Percentiles rank a stretch among this genome's conserved stretches.
phyloP scores from a whole-genome alignment of 768 basidiomycete genomes.

The Leucogyrophana mollusca region DNA sequence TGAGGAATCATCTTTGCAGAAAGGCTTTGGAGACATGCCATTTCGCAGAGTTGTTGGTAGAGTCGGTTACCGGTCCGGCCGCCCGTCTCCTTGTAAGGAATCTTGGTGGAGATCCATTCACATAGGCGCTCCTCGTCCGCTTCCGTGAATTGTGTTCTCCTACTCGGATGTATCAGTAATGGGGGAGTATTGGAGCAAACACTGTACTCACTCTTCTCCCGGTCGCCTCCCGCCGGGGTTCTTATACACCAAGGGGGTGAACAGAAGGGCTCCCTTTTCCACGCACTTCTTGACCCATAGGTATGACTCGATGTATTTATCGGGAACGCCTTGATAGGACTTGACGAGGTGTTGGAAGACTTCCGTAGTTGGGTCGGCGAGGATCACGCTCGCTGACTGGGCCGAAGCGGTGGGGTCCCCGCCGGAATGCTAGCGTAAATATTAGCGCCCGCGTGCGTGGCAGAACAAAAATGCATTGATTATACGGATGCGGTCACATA shows the following conservation, averaged over 20 bases:
- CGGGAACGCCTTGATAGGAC: slow-evolving; percentile 63
- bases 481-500: slow-evolving; percentile 25
- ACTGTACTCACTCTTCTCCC: slow-evolving; percentile 70
- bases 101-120: slow-evolving; percentile 78
- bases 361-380: slow-evolving; percentile 79
- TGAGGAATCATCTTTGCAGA: neutral
- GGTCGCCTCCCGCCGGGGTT: slow-evolving; percentile 80
- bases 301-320: slow-evolving; percentile 79
- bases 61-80: slow-evolving; percentile 81
- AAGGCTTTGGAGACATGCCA: slow-evolving; percentile 39
- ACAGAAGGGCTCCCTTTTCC: slow-evolving; percentile 61
- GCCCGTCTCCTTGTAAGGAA: slow-evolving; percentile 80
- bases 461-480: neutral
- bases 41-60: slow-evolving; percentile 78
- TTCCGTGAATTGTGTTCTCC: slow-evolving; percentile 75
- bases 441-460: neutral
- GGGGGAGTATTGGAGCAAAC: neutral
- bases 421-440: slow-evolving; percentile 63
- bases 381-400: slow-evolving; percentile 72
- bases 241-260: slow-evolving; percentile 78
- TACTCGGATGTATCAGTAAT: slow-evolving; percentile 24
- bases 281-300: slow-evolving; percentile 85
- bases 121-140: slow-evolving; percentile 76
- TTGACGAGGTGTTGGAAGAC: slow-evolving; percentile 74
- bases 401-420: slow-evolving; percentile 71